Evolutionary conservation across 2,329 filamentous ascomycete genomes (phyloP).

Genomic region (Fusarium sp.): DNA sequence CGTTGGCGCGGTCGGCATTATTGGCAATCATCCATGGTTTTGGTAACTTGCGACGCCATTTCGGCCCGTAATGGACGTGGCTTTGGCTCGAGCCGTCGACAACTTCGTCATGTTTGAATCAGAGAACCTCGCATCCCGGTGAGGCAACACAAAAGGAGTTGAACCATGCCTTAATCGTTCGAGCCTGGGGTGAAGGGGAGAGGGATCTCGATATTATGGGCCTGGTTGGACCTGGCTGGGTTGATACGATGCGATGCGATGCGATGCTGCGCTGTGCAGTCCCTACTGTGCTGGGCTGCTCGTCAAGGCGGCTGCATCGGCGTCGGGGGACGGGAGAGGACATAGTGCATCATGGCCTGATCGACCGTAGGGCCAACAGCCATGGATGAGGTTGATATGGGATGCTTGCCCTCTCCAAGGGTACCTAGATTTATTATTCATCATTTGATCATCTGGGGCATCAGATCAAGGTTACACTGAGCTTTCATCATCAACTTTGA

Average conservation of each 20-base stretch:
- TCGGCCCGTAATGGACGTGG: constrained; percentile 11
- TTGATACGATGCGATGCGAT: constrained; percentile 7
- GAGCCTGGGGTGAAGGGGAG: background rate
- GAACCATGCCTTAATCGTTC: constrained; percentile 11
- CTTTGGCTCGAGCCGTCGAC: background rate
- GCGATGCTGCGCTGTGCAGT: background rate
- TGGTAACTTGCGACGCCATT: constrained; percentile 18
- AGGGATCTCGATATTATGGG: constrained; percentile 23
- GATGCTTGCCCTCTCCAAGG: constrained; percentile 8
- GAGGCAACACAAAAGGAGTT: background rate
- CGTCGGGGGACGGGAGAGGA: constrained; percentile 28
- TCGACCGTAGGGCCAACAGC: constrained; percentile 22
- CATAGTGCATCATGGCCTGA: constrained; percentile 31
- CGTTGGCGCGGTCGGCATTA: constrained; percentile 11
- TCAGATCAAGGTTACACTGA: constrained; percentile 17
- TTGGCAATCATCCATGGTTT: constrained; percentile 18
- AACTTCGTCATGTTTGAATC: constrained; percentile 11
- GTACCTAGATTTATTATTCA: background rate
- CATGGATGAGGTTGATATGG: constrained; percentile 12
- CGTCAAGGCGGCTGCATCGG: constrained; percentile 20
- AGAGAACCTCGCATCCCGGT: background rate
- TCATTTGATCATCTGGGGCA: constrained; percentile 23
- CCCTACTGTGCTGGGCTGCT: constrained; percentile 1
- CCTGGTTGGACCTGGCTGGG: background rate
- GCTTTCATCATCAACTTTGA: constrained; percentile 11